Evolutionary conservation across 73 alveolate genomes (phyloP).

Genomic region (Paramecium primaurelia): DNA sequence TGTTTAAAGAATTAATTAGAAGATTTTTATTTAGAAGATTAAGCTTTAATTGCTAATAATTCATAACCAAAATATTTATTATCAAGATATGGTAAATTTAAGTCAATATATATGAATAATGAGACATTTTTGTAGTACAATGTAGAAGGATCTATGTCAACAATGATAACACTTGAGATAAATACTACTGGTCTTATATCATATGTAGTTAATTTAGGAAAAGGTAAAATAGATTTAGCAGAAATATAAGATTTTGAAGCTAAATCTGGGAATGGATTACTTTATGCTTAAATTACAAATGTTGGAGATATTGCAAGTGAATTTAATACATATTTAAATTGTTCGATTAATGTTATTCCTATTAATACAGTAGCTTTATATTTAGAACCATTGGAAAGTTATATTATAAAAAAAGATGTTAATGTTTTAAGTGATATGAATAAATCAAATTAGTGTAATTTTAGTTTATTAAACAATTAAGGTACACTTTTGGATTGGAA

Average conservation of each 20-base stretch:
- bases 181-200: background rate
- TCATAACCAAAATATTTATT: background rate
- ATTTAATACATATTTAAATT: conserved; percentile 9
- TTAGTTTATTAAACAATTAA: background rate
- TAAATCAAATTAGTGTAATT: background rate
- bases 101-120: background rate
- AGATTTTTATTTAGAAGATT: background rate
- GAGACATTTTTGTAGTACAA: background rate
- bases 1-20: conserved; percentile 22
- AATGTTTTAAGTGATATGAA: conserved; percentile 33
- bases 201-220: background rate
- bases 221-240: conserved; percentile 32
- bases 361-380: background rate
- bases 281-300: conserved; percentile 40
- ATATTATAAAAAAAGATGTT: background rate
- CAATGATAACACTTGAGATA: background rate
- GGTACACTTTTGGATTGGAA: conserved; percentile 9
- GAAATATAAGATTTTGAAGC: conserved; percentile 20
- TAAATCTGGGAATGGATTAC: conserved; percentile 12
- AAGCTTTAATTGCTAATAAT: background rate
- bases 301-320: background rate
- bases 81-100: background rate
- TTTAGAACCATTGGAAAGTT: background rate
- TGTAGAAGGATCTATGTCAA: conserved; percentile 15
- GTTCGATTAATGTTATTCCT: background rate